phyloP scores from a whole-genome alignment of 73 alveolate species.

The Uronychia binucleata region DNA sequence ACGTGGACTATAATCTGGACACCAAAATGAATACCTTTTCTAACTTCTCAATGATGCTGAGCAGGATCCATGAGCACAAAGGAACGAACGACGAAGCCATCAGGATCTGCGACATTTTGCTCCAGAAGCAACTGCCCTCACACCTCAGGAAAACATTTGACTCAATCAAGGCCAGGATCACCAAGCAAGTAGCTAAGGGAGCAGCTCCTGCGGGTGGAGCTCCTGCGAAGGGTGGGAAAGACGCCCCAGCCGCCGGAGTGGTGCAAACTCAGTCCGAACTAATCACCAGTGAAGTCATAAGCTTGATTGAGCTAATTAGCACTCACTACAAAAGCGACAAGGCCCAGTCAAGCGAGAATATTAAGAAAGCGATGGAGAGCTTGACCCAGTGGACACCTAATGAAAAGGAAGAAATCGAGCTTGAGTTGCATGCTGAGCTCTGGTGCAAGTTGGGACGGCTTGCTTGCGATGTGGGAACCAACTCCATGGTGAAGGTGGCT shows the following conservation, averaged over 20 bases:
- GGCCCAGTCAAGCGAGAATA: constrained; percentile 44
- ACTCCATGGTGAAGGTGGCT: constrained; percentile 80
- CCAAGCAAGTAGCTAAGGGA: constrained; percentile 64
- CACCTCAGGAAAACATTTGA: constrained; percentile 92
- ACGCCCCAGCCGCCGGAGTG: constrained; percentile 68
- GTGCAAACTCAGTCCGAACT: constrained; percentile 70
- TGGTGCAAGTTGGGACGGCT: constrained; percentile 98
- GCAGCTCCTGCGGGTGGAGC: constrained; percentile 68
- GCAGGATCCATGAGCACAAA: constrained; percentile 85
- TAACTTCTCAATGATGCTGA: constrained; percentile 81
- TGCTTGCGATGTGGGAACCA: constrained; percentile 79
- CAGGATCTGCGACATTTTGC: constrained; percentile 90
- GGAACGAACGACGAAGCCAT: constrained; percentile 90
- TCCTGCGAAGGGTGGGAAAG: constrained; percentile 75
- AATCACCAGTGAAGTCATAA: constrained; percentile 52
- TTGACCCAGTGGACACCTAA: constrained; percentile 86
- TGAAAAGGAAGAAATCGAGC: constrained; percentile 94
- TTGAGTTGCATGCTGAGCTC: constrained; percentile 96
- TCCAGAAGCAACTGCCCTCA: constrained; percentile 85
- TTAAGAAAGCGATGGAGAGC: constrained; percentile 90
- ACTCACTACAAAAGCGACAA: constrained; percentile 71
- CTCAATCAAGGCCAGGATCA: constrained; percentile 91
- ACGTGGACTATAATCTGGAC: constrained; percentile 88
- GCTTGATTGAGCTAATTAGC: constrained; percentile 43
- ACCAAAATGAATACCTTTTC: constrained; percentile 89